A percentile compares a stretch with the other conserved stretches of the same genome.
phyloP scores from a whole-genome alignment of 2,329 filamentous ascomycete genomes.

The Monilinia aucupariae region DNA sequence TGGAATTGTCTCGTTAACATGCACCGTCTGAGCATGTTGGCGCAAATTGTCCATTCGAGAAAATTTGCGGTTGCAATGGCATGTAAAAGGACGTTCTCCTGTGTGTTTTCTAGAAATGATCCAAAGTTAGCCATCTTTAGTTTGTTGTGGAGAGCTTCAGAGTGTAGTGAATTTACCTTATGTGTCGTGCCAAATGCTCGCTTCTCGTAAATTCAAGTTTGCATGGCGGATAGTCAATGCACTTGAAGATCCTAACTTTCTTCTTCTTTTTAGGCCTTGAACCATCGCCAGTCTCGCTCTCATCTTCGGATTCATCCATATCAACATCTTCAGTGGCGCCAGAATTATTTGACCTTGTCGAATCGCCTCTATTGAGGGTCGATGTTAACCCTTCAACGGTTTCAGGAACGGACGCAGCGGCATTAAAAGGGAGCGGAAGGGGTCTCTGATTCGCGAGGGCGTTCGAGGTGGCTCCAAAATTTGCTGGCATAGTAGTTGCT shows the following conservation, averaged over 20 bases:
- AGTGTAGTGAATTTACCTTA: constrained; percentile 54
- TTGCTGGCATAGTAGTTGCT: constrained; percentile 59
- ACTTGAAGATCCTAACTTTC: constrained; percentile 94
- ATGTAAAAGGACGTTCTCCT: constrained; percentile 92
- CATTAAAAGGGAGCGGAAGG: constrained; percentile 47
- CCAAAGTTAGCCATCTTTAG: neutral
- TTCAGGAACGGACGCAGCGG: constrained; percentile 45
- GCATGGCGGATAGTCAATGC: constrained; percentile 90
- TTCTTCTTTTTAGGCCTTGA: constrained; percentile 84
- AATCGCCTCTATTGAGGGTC: constrained; percentile 48
- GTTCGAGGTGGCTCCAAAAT: constrained; percentile 37
- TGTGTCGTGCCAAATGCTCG: constrained; percentile 91
- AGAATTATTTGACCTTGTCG: constrained; percentile 57
- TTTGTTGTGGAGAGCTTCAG: constrained; percentile 22
- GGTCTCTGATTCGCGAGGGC: constrained; percentile 47
- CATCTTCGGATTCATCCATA: constrained; percentile 61
- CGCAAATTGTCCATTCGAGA: constrained; percentile 91
- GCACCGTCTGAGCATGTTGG: constrained; percentile 95
- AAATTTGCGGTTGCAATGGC: constrained; percentile 88
- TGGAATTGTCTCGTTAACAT: constrained; percentile 95
- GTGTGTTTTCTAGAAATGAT: constrained; percentile 75
- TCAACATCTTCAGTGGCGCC: constrained; percentile 63
- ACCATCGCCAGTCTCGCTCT: constrained; percentile 56
- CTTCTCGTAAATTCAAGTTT: constrained; percentile 92
- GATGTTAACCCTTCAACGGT: constrained; percentile 41